These are phyloP conservation scores for Schwanniomyces vanrijiae DNA, from an alignment of 805 yeast genomes.

Conservation along the genomic window DNA sequence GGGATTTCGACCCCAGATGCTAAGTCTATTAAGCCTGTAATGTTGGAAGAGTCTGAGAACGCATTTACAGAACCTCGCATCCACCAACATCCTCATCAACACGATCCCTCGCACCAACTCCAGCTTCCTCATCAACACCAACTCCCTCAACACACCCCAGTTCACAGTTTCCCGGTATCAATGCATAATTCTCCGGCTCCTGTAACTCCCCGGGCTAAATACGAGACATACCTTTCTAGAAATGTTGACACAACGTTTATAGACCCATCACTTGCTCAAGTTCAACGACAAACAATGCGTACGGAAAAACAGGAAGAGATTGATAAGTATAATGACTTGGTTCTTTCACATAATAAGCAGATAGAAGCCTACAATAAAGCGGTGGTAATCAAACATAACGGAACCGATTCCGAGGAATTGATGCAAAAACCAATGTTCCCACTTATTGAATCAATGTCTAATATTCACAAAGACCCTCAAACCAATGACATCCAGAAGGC, in stretches of 20 bases:
- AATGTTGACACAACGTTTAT: constrained; percentile 3
- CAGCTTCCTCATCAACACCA: background rate
- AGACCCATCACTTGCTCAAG: constrained; percentile 7
- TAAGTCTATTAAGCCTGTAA: background rate
- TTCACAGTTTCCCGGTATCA: background rate
- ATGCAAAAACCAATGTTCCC: constrained; percentile 4
- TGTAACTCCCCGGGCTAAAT: background rate
- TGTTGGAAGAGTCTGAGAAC: background rate
- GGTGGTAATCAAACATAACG: constrained; percentile 2
- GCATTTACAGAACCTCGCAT: background rate
- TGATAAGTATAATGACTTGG: constrained; percentile 10
- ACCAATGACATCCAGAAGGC: constrained; percentile 8
- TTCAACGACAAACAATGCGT: background rate
- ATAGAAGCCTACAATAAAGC: constrained; percentile 13
- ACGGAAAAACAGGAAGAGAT: constrained; percentile 7
- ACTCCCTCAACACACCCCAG: background rate
- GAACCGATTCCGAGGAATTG: background rate
- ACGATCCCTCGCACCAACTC: background rate
- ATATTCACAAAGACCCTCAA: background rate
- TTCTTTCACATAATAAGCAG: constrained; percentile 9
- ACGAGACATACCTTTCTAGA: background rate
- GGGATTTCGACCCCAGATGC: background rate
- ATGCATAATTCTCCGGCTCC: background rate
- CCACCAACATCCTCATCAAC: background rate
- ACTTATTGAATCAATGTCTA: constrained; percentile 1